Conservation (phyloP, 306 rosid species). For the Clitoria ternatea region DNA sequence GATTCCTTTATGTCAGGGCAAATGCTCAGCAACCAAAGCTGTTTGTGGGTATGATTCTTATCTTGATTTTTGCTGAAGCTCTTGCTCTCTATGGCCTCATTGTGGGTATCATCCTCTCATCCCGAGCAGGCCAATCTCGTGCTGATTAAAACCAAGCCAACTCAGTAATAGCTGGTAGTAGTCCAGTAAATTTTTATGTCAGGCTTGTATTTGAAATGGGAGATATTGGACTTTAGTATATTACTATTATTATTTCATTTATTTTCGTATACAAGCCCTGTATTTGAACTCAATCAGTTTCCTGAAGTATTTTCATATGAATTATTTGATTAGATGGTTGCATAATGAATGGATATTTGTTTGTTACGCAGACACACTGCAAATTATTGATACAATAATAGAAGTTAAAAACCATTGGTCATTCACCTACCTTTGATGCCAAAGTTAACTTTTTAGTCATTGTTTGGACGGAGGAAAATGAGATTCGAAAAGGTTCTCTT, state of each 20-base stretch:
- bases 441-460: background rate
- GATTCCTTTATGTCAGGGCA: conserved; percentile 47
- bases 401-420: background rate
- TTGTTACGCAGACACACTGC: background rate
- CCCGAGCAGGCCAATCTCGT: conserved; percentile 77
- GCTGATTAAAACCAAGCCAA: conserved; percentile 41
- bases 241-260: conserved; percentile 22
- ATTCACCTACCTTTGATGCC: background rate
- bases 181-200: background rate
- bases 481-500: too few relatives aligned
- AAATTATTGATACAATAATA: background rate
- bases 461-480: too few relatives aligned
- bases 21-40: conserved; percentile 89
- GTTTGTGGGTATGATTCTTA: conserved; percentile 81
- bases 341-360: background rate
- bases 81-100: conserved; percentile 81
- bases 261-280: conserved; percentile 9
- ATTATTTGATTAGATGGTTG: background rate
- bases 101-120: conserved; percentile 83
- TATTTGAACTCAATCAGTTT: background rate
- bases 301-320: background rate
- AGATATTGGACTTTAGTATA: background rate
- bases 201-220: conserved; percentile 13
- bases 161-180: conserved; percentile 5
- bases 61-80: conserved; percentile 73